phyloP scores from a whole-genome alignment of 2,329 filamentous ascomycete genomes.

The Aureobasidium subglaciale region DNA sequence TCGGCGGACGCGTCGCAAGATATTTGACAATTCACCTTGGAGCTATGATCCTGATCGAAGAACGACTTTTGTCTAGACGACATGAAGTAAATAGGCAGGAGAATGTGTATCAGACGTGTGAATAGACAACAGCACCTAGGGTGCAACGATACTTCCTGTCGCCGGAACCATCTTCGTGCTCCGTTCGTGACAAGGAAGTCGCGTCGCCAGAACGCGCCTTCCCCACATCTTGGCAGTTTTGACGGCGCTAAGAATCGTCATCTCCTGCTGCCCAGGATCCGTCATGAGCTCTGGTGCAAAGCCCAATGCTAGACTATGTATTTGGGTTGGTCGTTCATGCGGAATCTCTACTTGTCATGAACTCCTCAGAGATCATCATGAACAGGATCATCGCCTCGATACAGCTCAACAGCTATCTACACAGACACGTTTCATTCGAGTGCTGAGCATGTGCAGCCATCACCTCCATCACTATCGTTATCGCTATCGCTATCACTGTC shows the following conservation, averaged over 20 bases:
- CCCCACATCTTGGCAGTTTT: not conserved
- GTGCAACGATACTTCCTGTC: not conserved
- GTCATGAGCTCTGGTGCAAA: not conserved
- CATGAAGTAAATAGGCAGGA: constrained; percentile 32
- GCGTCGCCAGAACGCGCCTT: constrained; percentile 3
- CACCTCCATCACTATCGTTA: too few species aligned
- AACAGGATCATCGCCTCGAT: too few species aligned
- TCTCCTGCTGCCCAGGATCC: not conserved
- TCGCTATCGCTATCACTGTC: too few species aligned
- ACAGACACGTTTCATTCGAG: too few species aligned
- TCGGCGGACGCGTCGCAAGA: not conserved
- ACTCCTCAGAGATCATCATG: too few species aligned
- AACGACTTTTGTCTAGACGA: constrained; percentile 44
- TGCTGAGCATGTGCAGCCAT: too few species aligned
- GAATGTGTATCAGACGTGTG: not conserved
- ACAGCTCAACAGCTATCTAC: too few species aligned
- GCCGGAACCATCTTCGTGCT: not conserved
- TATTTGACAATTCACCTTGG: constrained; percentile 29
- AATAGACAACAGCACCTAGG: not conserved
- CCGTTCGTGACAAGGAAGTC: not conserved
- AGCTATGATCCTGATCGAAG: constrained; percentile 41
- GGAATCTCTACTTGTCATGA: too few species aligned
- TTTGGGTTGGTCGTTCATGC: too few species aligned
- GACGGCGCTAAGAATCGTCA: not conserved
- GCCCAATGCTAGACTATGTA: too few species aligned